These are phyloP conservation scores for Collybiopsis luxurians DNA, from an alignment of 768 basidiomycete species.

Conservation along the genomic window DNA sequence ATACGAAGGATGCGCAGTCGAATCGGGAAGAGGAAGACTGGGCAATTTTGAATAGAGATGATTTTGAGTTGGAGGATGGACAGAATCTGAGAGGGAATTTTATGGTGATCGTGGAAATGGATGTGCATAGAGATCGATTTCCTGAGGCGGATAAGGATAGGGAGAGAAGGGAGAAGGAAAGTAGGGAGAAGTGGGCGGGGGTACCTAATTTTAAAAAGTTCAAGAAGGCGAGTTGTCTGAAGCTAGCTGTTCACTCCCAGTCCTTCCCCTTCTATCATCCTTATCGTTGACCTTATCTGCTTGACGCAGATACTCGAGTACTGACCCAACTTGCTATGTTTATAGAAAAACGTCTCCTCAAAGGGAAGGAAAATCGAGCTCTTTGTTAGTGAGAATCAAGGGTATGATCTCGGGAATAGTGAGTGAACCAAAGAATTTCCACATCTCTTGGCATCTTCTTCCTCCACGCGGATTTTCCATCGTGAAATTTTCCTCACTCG, in stretches of 20 bases:
- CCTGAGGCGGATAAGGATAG: constrained; percentile 11
- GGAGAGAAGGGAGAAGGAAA: background rate
- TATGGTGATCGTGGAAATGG: constrained; percentile 73
- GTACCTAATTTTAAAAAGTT: constrained; percentile 77
- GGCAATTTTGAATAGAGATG: constrained; percentile 44
- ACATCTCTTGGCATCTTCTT: too few species aligned
- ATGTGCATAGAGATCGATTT: constrained; percentile 37
- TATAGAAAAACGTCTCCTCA: constrained; percentile 24
- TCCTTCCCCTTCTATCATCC: background rate
- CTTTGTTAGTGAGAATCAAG: constrained; percentile 46
- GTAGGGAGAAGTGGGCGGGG: constrained; percentile 40
- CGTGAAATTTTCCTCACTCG: too few species aligned
- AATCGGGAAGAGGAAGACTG: constrained; percentile 42
- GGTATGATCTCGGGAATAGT: constrained; percentile 56
- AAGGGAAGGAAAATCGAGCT: constrained; percentile 45
- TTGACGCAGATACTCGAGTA: too few species aligned
- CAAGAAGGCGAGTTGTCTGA: constrained; percentile 45
- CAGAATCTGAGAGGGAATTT: constrained; percentile 68
- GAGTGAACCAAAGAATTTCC: constrained; percentile 12
- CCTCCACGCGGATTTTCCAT: too few species aligned
- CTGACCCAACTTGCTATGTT: background rate
- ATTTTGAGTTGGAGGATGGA: constrained; percentile 58
- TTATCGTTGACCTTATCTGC: too few species aligned
- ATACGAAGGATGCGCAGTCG: constrained; percentile 42
- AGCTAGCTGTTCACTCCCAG: background rate